A percentile compares a stretch with the other conserved stretches of the same genome.
phyloP scores from a whole-genome alignment of 768 basidiomycete species.

The Leccinum subgranulosum region DNA sequence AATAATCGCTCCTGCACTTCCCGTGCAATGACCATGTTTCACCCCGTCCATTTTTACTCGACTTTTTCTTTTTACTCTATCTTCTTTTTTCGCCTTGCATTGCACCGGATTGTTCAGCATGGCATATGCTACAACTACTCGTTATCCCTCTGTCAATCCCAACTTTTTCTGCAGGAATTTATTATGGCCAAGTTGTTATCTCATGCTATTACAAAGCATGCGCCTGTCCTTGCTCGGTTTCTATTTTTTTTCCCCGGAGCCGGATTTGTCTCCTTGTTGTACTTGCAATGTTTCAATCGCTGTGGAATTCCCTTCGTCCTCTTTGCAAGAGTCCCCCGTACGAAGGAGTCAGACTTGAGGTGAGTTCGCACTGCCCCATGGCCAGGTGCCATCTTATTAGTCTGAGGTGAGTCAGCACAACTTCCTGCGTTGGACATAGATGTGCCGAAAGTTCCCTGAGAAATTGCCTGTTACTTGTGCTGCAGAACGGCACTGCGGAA shows the following conservation, averaged over 20 bases:
- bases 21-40: conserved; percentile 21
- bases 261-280: conserved; percentile 6
- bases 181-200: conserved; percentile 11
- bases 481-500: not conserved
- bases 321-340: not conserved
- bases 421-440: not conserved
- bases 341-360: conserved; percentile 5
- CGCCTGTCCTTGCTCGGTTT: conserved; percentile 14
- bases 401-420: conserved; percentile 14
- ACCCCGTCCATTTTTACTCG: not conserved
- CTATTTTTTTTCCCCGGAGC: conserved; percentile 7
- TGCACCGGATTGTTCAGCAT: conserved; percentile 16
- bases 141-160: conserved; percentile 8
- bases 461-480: not conserved
- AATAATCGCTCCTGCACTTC: conserved; percentile 13
- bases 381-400: not conserved
- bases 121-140: conserved; percentile 8
- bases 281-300: not conserved
- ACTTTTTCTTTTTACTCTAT: not conserved
- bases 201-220: conserved; percentile 12
- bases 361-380: conserved; percentile 2
- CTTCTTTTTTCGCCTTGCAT: not conserved
- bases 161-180: conserved; percentile 16
- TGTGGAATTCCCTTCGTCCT: not conserved
- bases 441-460: not conserved